Base-by-base conservation (phyloP, 768 basidiomycete genomes). In the Infundibulicybe gibba region DNA sequence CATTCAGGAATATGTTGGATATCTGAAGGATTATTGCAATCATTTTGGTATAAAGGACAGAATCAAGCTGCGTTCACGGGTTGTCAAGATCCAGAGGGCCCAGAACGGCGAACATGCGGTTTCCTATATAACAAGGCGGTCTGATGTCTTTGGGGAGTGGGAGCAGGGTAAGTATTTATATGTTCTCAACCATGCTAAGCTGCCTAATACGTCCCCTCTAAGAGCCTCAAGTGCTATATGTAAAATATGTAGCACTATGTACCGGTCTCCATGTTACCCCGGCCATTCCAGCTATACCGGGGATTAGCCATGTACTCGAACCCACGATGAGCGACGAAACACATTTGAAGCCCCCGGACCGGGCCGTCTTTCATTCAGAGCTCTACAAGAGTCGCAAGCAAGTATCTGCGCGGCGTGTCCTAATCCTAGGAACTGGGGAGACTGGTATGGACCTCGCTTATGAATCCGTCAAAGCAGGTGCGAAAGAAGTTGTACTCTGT, bases 381-480 rank as follows among this genome's bases (percentile, higher is more conserved):
- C 55, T 70, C 32, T 82, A 83, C 64, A 81, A 81, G 53, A 54
- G 58, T 5, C 69, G 74, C 12, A 52, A 59, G 0, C 74, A 80
- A 51, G 62, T 82, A 9, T 39, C 49, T 12, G 72, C 69, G 19
- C 69, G 72, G 51, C 65, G 68, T 17, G 72, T 84, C 16, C 65
- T 83, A 64, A 69, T 84, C 17, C 65, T 83, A 14, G 81, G 81
- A 0, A 76, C 73, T 9, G 81, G 81, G 2, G 81, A 84, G 58
- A 84, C 81, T 5, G 80, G 79, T 2, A 77, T 80, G 76, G 81
- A 84, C 52, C 59, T 84, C 14, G 77, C 71, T 25, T 74, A 74
- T 48, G 73, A 73, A 50, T 61, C 71, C 44, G 71, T 65, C 6
- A 74, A 81, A 52, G 75, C 75, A 0, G 72, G 71, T 2, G 76